Conservation (phyloP, 2,329 filamentous ascomycete genomes). For the Paraphaeosphaeria minitans region DNA sequence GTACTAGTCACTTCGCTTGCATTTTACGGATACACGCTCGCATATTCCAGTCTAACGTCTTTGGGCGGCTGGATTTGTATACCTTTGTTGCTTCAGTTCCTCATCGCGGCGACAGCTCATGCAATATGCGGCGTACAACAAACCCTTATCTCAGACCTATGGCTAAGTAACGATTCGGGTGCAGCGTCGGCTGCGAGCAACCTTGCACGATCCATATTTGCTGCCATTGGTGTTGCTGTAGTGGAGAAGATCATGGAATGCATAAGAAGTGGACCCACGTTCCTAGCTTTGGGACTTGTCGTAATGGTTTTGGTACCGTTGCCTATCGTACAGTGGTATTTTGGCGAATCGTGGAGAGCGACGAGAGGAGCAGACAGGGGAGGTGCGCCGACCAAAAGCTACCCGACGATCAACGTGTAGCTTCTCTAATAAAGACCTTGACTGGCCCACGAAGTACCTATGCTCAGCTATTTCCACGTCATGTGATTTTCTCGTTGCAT, state of each 20-base stretch:
- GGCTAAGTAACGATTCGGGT: constrained; percentile 60
- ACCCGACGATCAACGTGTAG: background rate
- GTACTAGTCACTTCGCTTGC: constrained; percentile 45
- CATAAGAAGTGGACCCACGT: constrained; percentile 63
- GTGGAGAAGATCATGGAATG: constrained; percentile 63
- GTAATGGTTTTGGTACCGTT: constrained; percentile 18
- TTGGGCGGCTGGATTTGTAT: constrained; percentile 17
- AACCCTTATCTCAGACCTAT: constrained; percentile 67
- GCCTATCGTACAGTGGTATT: constrained; percentile 21
- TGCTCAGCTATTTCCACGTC: background rate
- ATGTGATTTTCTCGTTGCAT: background rate
- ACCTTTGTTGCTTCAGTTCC: constrained; percentile 27
- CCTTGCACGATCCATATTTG: constrained; percentile 64
- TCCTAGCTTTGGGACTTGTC: constrained; percentile 20
- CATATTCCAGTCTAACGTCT: constrained; percentile 36
- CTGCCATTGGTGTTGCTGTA: constrained; percentile 64
- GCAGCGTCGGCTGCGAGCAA: constrained; percentile 69
- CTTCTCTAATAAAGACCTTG: background rate
- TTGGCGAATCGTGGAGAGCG: constrained; percentile 17
- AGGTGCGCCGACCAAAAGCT: background rate
- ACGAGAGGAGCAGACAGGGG: constrained; percentile 7
- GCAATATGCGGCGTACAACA: constrained; percentile 59
- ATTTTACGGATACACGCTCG: constrained; percentile 47
- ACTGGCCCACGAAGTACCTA: background rate
- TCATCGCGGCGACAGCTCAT: constrained; percentile 42